Base-by-base conservation (phyloP, 345 rosid genomes). In the Raphanus sativus region DNA sequence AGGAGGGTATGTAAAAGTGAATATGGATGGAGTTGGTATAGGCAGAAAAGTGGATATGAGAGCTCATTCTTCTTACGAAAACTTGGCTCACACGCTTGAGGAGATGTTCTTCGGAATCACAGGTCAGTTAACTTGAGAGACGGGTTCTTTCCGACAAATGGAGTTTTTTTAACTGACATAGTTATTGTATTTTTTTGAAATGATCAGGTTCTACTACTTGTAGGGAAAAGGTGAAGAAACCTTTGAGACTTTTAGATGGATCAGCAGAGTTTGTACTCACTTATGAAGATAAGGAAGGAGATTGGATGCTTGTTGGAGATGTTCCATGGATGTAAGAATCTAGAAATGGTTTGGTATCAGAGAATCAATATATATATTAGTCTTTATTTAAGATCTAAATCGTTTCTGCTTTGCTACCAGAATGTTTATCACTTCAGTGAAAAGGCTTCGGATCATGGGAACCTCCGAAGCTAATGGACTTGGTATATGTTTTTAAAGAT, bases 271-370 rank as follows among this genome's bases (percentile, higher is more conserved):
- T 86, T 85, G 92, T 90, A 77, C 90, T 94, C 10, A 89, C 97
- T 17, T 94, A 92, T 59, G 98, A 94, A 80, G 98, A 94, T 75
- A 92, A 87, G 73, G 98, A 94, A 52, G 97, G 97, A 5, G 98
- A 94, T 59, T 90, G 96, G 97, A 94, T 94, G 97, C 95, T 94
- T 59, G 97, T 90, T 8, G 97, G 98, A 29, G 98, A 94, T 84
- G 97, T 94, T 77, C 98, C 98, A 1, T 94, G 98, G 98, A 82
- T 90, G 97, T 94, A 89, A 84, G 55, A 10, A 34, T 42, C n/a
- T 1, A 17, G 38, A 38, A n/a, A 12, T 26, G 6, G 38, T 21
- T 13, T 29, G 21, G 21, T 29, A 29, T 54, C 42, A 30, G 45
- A 36, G 38, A 60, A 30, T 67, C 21, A 0, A 21, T n/a, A n/a